Conservation (phyloP, 202 grass and related monocot species). For the Schoenoplectus tabernaemontani region DNA sequence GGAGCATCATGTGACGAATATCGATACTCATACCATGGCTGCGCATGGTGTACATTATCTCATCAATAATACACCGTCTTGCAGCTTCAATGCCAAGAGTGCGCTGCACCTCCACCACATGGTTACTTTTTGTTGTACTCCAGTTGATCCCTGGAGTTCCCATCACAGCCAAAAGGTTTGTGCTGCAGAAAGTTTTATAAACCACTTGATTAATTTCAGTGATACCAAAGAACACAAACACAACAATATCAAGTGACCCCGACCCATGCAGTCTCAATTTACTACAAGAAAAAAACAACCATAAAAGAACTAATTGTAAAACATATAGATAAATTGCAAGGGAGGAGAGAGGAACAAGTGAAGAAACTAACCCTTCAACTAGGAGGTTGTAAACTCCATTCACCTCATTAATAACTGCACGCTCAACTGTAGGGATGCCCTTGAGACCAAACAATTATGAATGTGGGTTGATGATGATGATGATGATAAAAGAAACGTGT, state of each 20-base stretch:
- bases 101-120: slow-evolving; percentile 64
- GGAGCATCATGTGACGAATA: slow-evolving; percentile 88
- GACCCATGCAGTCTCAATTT: neutral
- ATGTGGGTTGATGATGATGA: slow-evolving; percentile 1
- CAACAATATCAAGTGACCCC: neutral
- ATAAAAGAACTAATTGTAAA: neutral
- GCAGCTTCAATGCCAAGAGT: slow-evolving; percentile 93
- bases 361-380: slow-evolving; percentile 69
- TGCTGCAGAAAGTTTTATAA: slow-evolving; percentile 43
- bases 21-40: slow-evolving; percentile 85
- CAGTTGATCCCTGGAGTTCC: slow-evolving; percentile 69
- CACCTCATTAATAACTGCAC: slow-evolving; percentile 46
- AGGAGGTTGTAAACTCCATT: slow-evolving; percentile 45
- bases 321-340: neutral
- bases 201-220: slow-evolving; percentile 10
- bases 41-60: slow-evolving; percentile 76
- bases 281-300: neutral
- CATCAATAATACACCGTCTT: slow-evolving; percentile 62
- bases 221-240: neutral
- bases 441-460: slow-evolving; percentile 11
- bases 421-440: slow-evolving; percentile 86
- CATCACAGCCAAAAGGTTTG: slow-evolving; percentile 77
- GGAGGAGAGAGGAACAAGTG: neutral
- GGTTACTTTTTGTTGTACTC: slow-evolving; percentile 65
- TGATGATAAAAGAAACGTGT: slow-evolving; percentile 10